Percentiles rank a stretch among this genome's conserved stretches.
These are phyloP conservation scores for Hexamita inflata DNA, from an alignment of 208 protist species.

Conservation along the genomic window DNA sequence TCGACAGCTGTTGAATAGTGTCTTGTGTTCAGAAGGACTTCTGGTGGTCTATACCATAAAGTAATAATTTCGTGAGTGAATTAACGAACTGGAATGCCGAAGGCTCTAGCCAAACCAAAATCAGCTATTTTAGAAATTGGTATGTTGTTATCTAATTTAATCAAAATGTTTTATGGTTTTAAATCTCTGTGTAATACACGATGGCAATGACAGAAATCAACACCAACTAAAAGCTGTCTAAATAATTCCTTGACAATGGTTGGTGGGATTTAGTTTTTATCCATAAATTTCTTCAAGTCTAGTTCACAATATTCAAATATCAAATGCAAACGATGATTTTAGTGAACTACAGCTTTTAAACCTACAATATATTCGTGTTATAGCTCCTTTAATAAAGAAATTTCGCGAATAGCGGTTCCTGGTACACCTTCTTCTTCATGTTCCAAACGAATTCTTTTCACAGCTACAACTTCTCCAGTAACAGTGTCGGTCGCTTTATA, in stretches of 20 bases:
- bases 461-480: constrained; percentile 63
- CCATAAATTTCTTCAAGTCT: constrained; percentile 59
- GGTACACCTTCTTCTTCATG: constrained; percentile 89
- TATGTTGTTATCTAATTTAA: constrained; percentile 40
- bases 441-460: constrained; percentile 88
- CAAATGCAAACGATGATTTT: constrained; percentile 51
- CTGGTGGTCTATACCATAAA: constrained; percentile 98
- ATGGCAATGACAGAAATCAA: constrained; percentile 71
- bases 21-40: constrained; percentile 88
- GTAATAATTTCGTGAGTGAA: constrained; percentile 61
- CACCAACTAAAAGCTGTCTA: constrained; percentile 66
- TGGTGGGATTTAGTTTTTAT: constrained; percentile 24
- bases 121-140: constrained; percentile 27
- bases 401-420: constrained; percentile 82
- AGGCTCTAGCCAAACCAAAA: constrained; percentile 40
- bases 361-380: constrained; percentile 76
- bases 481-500: constrained; percentile 36
- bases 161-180: constrained; percentile 79
- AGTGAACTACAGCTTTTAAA: constrained; percentile 56
- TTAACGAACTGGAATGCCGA: constrained; percentile 36
- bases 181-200: constrained; percentile 76
- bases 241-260: constrained; percentile 33
- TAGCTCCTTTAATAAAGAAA: constrained; percentile 85
- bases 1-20: constrained; percentile 94
- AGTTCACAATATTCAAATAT: constrained; percentile 63